These are phyloP conservation scores for Claviceps sp. DNA, from an alignment of 2,329 filamentous ascomycete species.

Conservation along the genomic window DNA sequence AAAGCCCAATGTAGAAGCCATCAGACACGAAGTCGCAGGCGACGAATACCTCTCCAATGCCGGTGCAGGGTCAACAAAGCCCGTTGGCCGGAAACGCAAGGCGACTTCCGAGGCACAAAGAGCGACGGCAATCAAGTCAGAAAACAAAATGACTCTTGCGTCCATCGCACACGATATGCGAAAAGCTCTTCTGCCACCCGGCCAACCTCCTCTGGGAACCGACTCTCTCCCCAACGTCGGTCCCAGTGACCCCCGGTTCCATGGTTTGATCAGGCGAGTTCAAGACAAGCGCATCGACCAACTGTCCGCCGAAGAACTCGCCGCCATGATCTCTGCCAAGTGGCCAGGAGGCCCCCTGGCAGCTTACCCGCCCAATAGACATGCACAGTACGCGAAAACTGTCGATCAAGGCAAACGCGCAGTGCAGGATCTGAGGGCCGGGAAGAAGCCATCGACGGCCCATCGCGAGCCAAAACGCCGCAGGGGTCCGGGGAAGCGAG, in stretches of 20 bases:
- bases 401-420: not conserved
- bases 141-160: constrained; percentile 3
- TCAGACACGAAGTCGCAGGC: no score
- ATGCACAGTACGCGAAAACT: not conserved
- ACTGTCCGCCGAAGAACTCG: not conserved
- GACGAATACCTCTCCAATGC: no score
- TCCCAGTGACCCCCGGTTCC: not conserved
- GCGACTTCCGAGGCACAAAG: not conserved
- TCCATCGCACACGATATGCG: constrained; percentile 2
- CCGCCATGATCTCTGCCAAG: not conserved
- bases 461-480: not conserved
- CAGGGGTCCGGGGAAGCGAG: not conserved
- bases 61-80: not conserved
- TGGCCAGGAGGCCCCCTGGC: not conserved
- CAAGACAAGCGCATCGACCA: constrained; percentile 2
- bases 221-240: not conserved
- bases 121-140: not conserved
- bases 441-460: not conserved
- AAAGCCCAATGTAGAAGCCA: not conserved
- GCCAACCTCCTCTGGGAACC: not conserved
- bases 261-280: not conserved
- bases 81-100: not conserved
- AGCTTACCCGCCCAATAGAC: constrained; percentile 1
- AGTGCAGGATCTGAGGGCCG: not conserved
- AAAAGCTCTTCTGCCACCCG: not conserved